Evolutionary conservation across 2,329 filamentous ascomycete species (phyloP), one percentile per base, ranked within the genome.

Genomic region (Pseudogymnoascus sp.): DNA sequence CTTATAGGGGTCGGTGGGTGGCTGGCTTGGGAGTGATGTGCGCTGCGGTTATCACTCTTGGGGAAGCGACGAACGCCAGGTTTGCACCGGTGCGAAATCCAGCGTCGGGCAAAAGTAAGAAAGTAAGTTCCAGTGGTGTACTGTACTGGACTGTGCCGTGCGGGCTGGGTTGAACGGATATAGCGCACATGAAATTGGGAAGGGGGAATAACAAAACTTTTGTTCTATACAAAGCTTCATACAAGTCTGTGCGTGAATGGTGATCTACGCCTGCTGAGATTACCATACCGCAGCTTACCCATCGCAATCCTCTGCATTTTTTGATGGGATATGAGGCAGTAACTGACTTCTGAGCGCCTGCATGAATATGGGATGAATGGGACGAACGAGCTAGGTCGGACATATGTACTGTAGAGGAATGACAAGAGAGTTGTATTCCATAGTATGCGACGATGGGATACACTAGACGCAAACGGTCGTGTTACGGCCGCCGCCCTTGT

Each of bases 381-480:
- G 26, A 29, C 7, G 26, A 29, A 29, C n/a, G 7, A 53, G 26
- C 4, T 15, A 31, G 7, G 6, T 33, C 9, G n/a, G 46, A 17
- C 46, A 56, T 56, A 26, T 46, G 26, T 17, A 31, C 44, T 29
- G 15, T 29, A 15, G 42, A 44, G 19, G 42, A 23, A 46, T 26
- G 21, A 23, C 13, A 15, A 15, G 38, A 46, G 11, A 26, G n/a
- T 7, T 46, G 21, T 46, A 44, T 44, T 4, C 10, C 4, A 7
- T 4, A 10, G 7, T 40, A 42, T 21, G 38, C 38, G 38, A 53
- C 46, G 46, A 31, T 31, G 46, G 46, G 26, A 29, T 56, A 56
- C 46, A 56, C 46, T 56, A 56, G 46, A 56, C 46, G 46, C 46
- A 56, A 56, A 56, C 46, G 46, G 46, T 56, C 29, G 46, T 56